Base-by-base conservation (phyloP, 257 asterid genomes). In the Solanum chiquidenum region DNA sequence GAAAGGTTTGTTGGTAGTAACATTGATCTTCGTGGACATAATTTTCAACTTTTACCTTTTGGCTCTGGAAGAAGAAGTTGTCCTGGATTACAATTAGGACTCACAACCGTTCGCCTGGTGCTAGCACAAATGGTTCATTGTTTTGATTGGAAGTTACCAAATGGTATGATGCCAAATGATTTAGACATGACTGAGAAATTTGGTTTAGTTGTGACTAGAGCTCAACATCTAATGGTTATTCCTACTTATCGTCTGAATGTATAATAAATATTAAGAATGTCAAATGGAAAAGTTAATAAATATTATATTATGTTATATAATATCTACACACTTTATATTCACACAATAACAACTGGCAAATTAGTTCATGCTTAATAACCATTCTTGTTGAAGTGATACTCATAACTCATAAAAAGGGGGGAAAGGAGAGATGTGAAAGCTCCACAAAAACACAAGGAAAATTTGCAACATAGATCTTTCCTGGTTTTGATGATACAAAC, bases 51-150 rank as follows among this genome's bases (percentile, higher is more conserved):
- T 66, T 66, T 27, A 66, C 73, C 35, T 1, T 66, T 66, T 66
- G 34, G 20, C 1, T 66, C 73, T 5, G 34, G 73, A 12, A 25
- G 34, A 66, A 66, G 34, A 66, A 66, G 35, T 27, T 66, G 9
- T 27, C 88, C 87, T 0, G 88, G 91, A 9, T 60, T 85, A 40
- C 89, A 89, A 16, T 9, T 89, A 34, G 90, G 91, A 0, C 64
- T 89, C 23, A 33, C 72, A 4, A 52, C 71, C 25, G 52, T 87
- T 10, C 86, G 76, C 3, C 14, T 84, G 23, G 88, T 89, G 10
- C 58, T 87, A 34, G 88, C 90, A 5, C 90, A 89, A 46, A 31
- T 89, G 85, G 87, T 87, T 40, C 83, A 40, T 40, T 76, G 35
- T 40, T 76, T 76, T 40, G 83, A 76, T 31, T 29, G 76, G 76